Evolutionary conservation across 2,329 filamentous ascomycete species (phyloP), one percentile per base, ranked within the genome.

Genomic region (Colletotrichum lindemuthianum): DNA sequence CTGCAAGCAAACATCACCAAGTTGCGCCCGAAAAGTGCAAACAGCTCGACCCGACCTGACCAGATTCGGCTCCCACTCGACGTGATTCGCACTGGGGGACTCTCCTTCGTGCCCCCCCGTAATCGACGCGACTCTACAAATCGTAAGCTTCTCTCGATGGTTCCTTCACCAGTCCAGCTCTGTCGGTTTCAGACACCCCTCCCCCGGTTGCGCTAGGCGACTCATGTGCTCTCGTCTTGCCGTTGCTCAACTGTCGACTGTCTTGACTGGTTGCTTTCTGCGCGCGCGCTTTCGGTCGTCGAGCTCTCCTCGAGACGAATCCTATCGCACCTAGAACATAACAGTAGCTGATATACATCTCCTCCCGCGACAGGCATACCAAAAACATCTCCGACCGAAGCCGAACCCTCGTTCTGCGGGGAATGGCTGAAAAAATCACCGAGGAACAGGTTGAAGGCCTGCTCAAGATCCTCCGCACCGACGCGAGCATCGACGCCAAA

Each of bases 401-500:
- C 57, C 52, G 47, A 55, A 55, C 53, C 58, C 48, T 61, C 57
- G 52, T 61, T 52, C 12, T 60, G 57, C 53, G 54, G 67, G 67
- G 65, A 73, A 82, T 87, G 84, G 82, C 83, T 71, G 86, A 88
- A 71, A 86, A 81, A 75, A 81, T 88, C 73, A 84, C 82, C 65
- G 86, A 88, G 70, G 79, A 85, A 74, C 84, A 87, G 79, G 85
- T 87, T 75, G 76, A 80, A 57, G 81, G 84, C 78, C 78, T 88
- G 68, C 72, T 82, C 68, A 77, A 78, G 49, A 77, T 87, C 66
- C 76, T 88, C 59, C 81, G 80, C 75, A 85, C 87, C 70, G 90
- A 92, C 70, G 84, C 86, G 41, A 84, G 88, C 52, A 82, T 92
- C 70, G 91, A 94, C 72, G 79, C 84, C 55, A 93, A 93, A 75